These are phyloP conservation scores for Lanmaoa pseudosensibilis DNA, from an alignment of 768 basidiomycete genomes.

Conservation along the genomic window DNA sequence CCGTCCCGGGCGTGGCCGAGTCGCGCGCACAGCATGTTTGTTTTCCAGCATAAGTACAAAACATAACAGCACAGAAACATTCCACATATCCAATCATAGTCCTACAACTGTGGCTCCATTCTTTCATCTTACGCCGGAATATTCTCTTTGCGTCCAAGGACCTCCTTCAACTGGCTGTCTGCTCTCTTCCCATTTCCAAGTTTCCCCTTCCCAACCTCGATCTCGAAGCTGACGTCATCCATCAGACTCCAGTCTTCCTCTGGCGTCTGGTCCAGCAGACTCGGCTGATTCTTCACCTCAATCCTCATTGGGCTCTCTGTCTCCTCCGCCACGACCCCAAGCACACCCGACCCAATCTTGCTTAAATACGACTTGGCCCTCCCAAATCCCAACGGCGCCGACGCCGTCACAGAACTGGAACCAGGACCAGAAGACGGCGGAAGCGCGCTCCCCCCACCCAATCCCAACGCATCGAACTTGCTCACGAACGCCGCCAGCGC, in stretches of 20 bases:
- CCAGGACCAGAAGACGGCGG: conserved; percentile 27
- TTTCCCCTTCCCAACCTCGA: conserved; percentile 29
- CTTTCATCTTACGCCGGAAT: conserved; percentile 14
- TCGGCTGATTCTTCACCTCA: conserved; percentile 45
- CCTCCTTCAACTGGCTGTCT: conserved; percentile 31
- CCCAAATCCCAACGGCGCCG: conserved; percentile 28
- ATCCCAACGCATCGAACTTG: conserved; percentile 76
- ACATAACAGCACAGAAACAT: too few species aligned
- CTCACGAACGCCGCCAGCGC: conserved; percentile 78
- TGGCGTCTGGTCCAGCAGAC: conserved; percentile 59
- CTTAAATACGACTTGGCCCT: conserved; percentile 53
- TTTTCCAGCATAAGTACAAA: too few species aligned
- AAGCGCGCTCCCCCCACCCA: conserved; percentile 40
- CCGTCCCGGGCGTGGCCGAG: too few species aligned
- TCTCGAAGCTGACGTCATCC: conserved; percentile 57
- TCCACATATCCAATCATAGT: too few species aligned
- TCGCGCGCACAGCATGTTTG: too few species aligned
- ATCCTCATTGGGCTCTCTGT: conserved; percentile 55
- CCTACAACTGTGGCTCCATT: too few species aligned
- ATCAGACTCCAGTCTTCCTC: conserved; percentile 51
- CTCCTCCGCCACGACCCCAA: conserved; percentile 33
- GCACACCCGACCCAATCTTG: conserved; percentile 23
- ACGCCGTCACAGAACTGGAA: neutral
- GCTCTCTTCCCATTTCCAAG: conserved; percentile 30
- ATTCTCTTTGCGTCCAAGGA: conserved; percentile 32